Evolutionary conservation across 2,329 filamentous ascomycete species (phyloP).

Genomic region (Fragosphaeria purpurea): DNA sequence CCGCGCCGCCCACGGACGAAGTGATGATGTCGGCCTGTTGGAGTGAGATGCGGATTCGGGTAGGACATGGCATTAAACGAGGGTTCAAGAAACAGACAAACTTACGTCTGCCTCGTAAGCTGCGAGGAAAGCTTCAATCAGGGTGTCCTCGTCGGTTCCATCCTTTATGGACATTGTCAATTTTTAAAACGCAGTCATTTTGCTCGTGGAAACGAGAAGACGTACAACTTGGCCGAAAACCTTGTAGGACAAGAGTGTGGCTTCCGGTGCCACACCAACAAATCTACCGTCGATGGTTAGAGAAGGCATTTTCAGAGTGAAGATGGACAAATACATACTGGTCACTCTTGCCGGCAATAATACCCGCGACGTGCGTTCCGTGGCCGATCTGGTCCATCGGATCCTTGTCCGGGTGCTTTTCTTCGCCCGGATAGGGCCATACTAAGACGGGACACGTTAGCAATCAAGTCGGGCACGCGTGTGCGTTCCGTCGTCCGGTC

Average conservation of each 20-base stretch:
- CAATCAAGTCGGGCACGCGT: not conserved
- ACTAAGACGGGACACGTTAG: not conserved
- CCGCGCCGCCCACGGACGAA: constrained; percentile 39
- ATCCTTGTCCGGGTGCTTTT: constrained; percentile 14
- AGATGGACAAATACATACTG: not conserved
- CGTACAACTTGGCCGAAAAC: constrained; percentile 8
- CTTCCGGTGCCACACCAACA: constrained; percentile 18
- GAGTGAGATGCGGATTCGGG: not conserved
- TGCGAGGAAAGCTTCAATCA: constrained; percentile 49
- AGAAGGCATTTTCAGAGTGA: not conserved
- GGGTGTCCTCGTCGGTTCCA: constrained; percentile 36
- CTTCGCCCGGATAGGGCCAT: constrained; percentile 2
- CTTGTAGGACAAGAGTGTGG: constrained; percentile 16
- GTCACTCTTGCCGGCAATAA: constrained; percentile 15
- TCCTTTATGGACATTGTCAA: not conserved
- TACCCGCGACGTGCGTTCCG: constrained; percentile 19
- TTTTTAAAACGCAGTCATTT: too few relatives aligned
- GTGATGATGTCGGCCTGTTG: constrained; percentile 41
- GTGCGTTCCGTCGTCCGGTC: not conserved
- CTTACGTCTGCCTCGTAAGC: constrained; percentile 44
- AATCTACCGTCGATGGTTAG: constrained; percentile 5
- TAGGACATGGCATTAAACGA: too few relatives aligned
- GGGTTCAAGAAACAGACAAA: not conserved
- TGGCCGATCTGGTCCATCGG: constrained; percentile 16
- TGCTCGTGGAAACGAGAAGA: not conserved